Evolutionary conservation across 1,139 yeast genomes (phyloP), one percentile per base, ranked within the genome.

Genomic region (Pichia sp.): DNA sequence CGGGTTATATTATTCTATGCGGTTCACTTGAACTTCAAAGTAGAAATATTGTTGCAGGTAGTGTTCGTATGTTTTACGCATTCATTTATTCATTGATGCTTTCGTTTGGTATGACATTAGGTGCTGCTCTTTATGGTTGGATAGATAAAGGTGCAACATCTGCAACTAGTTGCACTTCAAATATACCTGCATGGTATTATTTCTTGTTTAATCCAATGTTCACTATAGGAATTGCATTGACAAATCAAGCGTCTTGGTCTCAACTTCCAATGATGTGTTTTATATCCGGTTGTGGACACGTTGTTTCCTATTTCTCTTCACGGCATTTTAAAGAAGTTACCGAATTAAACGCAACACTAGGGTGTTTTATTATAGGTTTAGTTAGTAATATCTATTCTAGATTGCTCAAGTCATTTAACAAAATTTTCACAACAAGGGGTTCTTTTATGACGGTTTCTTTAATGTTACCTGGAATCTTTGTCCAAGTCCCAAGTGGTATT

Each of bases 41-140:
- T 21, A 76, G 94, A 61, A 91, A 88, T 59, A 66, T 91, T 44
- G 96, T 91, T 24, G 96, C 97, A 0, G 98, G 98, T 0, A 78
- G 96, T 2, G 98, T 91, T 40, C 73, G 98, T 59, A 89, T 93
- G 97, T 89, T 91, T 62, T 91, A 91, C 65, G 97, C 98, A 17
- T 84, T 91, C 58, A 89, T 91, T 44, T 91, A 93, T 63, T 90
- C 97, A 4, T 68, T 90, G 47, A 88, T 91, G 65, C 73, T 91
- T 47, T 95, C 96, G 6, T 93, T 91, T 67, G 98, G 98, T 40
- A 89, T 91, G 54, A 90, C 97, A 0, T 69, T 91, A 48, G 98
- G 98, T 1, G 88, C 96, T 2, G 94, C 96, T 0, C 72, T 91
- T 38, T 91, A 87, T 59, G 98, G 98, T 9, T 91, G 97, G 98